Evolutionary conservation across 2,329 filamentous ascomycete genomes (phyloP).

Genomic region (Aureobasidium sp.): DNA sequence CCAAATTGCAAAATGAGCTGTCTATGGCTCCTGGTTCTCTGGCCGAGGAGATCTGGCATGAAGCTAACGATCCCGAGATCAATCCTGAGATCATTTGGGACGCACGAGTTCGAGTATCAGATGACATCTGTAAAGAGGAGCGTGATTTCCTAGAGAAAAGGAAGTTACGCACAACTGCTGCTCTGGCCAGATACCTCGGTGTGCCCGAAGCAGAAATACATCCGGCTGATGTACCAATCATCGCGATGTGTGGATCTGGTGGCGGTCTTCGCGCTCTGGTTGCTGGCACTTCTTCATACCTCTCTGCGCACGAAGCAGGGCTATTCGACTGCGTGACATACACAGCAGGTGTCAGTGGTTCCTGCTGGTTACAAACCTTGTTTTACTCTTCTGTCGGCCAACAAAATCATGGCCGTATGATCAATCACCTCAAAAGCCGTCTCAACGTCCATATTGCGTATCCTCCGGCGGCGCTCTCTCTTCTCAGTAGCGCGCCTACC

Average conservation of each 20-base stretch:
- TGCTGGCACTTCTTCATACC: conserved; percentile 78
- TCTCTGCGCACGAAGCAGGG: conserved; percentile 76
- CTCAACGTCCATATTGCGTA: conserved; percentile 87
- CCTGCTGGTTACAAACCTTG: conserved; percentile 87
- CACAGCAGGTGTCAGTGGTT: conserved; percentile 89
- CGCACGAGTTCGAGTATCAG: conserved; percentile 72
- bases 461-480: conserved; percentile 70
- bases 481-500: conserved; percentile 80
- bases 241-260: conserved; percentile 90
- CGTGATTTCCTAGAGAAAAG: conserved; percentile 62
- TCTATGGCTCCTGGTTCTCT: conserved; percentile 82
- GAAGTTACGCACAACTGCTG: conserved; percentile 57
- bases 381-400: conserved; percentile 73
- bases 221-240: conserved; percentile 83
- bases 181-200: conserved; percentile 73
- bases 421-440: conserved; percentile 79
- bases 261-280: conserved; percentile 85
- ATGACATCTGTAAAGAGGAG: conserved; percentile 76
- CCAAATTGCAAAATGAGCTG: conserved; percentile 78
- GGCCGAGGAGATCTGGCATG: conserved; percentile 86
- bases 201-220: conserved; percentile 75
- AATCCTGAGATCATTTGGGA: conserved; percentile 83
- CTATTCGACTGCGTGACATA: conserved; percentile 93
- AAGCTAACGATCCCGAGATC: conserved; percentile 72
- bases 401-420: conserved; percentile 57